Evolutionary conservation across 495 filamentous ascomycete genomes (phyloP).

Genomic region (Trichoderma virens): DNA sequence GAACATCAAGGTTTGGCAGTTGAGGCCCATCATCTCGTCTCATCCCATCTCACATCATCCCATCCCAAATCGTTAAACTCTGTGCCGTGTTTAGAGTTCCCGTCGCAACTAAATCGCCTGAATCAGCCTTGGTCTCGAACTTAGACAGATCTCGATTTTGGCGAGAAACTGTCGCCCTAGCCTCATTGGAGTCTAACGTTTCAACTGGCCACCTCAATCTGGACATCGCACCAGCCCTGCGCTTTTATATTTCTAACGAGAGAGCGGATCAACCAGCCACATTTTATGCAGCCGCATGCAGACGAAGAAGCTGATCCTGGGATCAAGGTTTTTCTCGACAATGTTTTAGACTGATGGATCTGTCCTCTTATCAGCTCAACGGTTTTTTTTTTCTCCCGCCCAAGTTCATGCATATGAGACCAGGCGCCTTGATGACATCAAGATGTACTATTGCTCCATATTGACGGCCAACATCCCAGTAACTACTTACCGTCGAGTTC

Average conservation of each 20-base stretch:
- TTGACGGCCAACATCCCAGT: too few species aligned
- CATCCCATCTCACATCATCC: neutral
- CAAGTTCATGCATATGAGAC: too few species aligned
- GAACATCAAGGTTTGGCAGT: neutral
- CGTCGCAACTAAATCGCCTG: neutral
- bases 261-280: neutral
- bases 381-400: neutral
- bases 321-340: neutral
- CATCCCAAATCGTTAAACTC: neutral
- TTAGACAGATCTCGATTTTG: neutral
- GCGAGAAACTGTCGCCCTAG: neutral
- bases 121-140: neutral
- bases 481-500: too few species aligned
- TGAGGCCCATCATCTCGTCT: neutral
- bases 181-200: neutral
- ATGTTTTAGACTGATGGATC: too few species aligned
- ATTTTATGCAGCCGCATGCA: constrained; percentile 1
- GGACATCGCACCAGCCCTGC: neutral
- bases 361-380: too few species aligned
- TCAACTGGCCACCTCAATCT: neutral
- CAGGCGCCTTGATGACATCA: too few species aligned
- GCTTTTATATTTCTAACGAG: neutral
- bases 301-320: neutral
- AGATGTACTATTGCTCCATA: too few species aligned
- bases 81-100: neutral